Evolutionary conservation across 176 grass and related monocot species (phyloP).

Genomic region (Puccinellia tenuiflora): DNA sequence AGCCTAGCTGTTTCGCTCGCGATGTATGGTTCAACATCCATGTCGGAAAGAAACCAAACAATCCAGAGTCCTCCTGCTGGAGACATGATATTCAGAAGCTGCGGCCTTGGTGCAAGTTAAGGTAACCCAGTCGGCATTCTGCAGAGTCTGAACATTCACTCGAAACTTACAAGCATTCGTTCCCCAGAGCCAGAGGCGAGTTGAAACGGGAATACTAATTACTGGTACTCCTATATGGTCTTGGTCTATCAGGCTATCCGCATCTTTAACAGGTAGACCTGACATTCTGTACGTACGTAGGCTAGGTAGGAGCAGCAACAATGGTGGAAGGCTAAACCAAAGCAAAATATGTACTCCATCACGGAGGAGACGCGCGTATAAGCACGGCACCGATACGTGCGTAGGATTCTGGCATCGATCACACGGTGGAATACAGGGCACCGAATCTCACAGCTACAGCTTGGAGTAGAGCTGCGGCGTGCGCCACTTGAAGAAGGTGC

Average conservation of each 20-base stretch:
- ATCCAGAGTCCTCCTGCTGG: too few species aligned
- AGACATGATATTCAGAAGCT: neutral
- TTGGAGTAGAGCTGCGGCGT: slow-evolving; percentile 72
- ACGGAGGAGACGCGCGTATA: neutral
- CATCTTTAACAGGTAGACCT: neutral
- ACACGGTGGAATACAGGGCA: neutral
- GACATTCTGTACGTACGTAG: neutral
- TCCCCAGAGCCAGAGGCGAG: neutral
- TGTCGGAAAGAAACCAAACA: neutral
- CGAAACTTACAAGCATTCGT: neutral
- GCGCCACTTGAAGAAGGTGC: slow-evolving; percentile 69
- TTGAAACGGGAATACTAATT: neutral
- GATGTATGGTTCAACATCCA: too few species aligned
- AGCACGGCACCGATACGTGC: neutral
- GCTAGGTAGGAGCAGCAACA: neutral
- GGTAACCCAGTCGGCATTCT: neutral
- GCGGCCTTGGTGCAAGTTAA: neutral
- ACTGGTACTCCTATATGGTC: neutral
- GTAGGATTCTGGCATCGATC: neutral
- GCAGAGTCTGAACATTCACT: neutral
- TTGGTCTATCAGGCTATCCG: neutral
- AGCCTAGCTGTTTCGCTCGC: too few species aligned
- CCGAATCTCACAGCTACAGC: slow-evolving; percentile 44
- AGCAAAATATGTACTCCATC: neutral
- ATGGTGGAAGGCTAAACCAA: neutral